A percentile compares a stretch with the other conserved stretches of the same genome.
Evolutionary conservation across 805 yeast genomes (phyloP).

Genomic region (Cyberlindnera misumaiensis): DNA sequence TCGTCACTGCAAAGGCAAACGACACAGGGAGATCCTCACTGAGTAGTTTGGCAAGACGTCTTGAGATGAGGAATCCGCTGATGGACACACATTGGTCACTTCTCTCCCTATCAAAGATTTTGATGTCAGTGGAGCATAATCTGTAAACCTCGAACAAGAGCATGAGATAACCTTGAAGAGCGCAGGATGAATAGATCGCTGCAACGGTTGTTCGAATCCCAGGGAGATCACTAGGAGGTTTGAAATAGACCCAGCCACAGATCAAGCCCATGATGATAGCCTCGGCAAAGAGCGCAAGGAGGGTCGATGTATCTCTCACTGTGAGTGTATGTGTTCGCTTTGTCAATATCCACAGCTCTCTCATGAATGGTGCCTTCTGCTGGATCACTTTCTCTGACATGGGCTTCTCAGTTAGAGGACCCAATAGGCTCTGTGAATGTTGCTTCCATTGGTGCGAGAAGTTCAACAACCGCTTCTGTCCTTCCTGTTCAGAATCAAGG

Average conservation of each 20-base stretch:
- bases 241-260: constrained; percentile 72
- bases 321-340: constrained; percentile 35
- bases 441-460: constrained; percentile 32
- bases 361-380: constrained; percentile 32
- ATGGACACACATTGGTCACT: constrained; percentile 63
- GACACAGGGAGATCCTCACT: constrained; percentile 68
- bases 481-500: constrained; percentile 26
- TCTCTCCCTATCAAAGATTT: constrained; percentile 62
- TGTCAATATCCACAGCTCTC: constrained; percentile 36
- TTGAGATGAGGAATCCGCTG: constrained; percentile 58
- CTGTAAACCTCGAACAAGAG: constrained; percentile 54
- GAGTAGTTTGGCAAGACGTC: constrained; percentile 60
- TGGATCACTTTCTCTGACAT: not conserved
- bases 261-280: constrained; percentile 20
- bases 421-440: constrained; percentile 2
- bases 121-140: constrained; percentile 46
- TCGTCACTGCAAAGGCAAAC: constrained; percentile 48
- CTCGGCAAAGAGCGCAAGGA: constrained; percentile 18
- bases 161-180: constrained; percentile 51
- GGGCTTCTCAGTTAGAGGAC: not conserved
- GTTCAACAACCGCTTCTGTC: constrained; percentile 24
- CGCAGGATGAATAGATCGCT: constrained; percentile 44
- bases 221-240: constrained; percentile 47
- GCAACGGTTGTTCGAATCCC: constrained; percentile 59
- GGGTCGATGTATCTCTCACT: constrained; percentile 39